Conservation (phyloP, 352 stramenopile genomes). For the Pythium rishiriense region DNA sequence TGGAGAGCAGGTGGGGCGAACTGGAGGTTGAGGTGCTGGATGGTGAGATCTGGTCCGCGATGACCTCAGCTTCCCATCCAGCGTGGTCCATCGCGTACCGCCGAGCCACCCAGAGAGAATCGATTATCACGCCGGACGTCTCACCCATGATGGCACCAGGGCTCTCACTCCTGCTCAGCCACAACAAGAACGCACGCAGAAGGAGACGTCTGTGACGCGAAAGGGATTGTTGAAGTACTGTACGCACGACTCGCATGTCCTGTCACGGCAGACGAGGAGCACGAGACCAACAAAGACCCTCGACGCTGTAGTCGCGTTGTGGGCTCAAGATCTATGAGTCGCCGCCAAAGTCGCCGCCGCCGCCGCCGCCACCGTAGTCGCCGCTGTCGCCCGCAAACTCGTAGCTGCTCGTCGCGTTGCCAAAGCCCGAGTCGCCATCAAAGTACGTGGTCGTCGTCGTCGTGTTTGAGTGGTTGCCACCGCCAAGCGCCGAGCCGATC, state of each 20-base stretch:
- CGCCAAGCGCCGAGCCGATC: constrained; percentile 46
- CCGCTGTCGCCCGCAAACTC: constrained; percentile 64
- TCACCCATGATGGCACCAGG: not conserved
- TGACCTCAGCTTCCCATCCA: not conserved
- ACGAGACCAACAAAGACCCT: too few relatives aligned
- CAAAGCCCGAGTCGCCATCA: constrained; percentile 39
- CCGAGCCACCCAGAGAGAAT: too few relatives aligned
- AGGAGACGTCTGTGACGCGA: too few relatives aligned
- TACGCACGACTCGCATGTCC: not conserved
- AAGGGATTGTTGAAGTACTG: not conserved
- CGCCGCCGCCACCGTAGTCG: not conserved
- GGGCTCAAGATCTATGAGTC: constrained; percentile 22
- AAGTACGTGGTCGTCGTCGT: constrained; percentile 37
- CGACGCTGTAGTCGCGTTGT: too few relatives aligned
- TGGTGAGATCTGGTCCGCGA: not conserved
- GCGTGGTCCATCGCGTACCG: too few relatives aligned
- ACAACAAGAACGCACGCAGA: too few relatives aligned
- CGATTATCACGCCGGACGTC: too few relatives aligned
- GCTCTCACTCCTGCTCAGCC: too few relatives aligned
- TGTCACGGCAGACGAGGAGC: too few relatives aligned
- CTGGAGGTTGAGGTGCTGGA: too few relatives aligned
- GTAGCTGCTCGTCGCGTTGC: constrained; percentile 32
- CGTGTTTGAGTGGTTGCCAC: constrained; percentile 20
- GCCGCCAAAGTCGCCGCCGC: constrained; percentile 29
- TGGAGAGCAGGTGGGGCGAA: too few relatives aligned